Evolutionary conservation across 768 basidiomycete genomes (phyloP).

Genomic region (Termitomyces sp.): DNA sequence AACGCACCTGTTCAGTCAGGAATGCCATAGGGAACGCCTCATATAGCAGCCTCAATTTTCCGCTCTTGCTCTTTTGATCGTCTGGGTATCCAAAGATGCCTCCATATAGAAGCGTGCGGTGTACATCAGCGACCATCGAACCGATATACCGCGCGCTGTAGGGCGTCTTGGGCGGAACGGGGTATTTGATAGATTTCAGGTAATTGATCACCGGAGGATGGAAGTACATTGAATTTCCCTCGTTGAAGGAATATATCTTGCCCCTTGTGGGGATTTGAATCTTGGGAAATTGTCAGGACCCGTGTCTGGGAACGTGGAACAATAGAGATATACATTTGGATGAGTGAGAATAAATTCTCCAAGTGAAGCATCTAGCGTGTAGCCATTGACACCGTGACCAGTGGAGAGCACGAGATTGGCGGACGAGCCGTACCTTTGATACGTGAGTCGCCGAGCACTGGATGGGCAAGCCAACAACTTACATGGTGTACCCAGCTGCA

Average conservation of each 20-base stretch:
- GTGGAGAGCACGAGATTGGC: constrained; percentile 95
- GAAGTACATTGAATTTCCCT: constrained; percentile 97
- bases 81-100: constrained; percentile 98
- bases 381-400: constrained; percentile 94
- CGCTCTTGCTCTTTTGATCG: constrained; percentile 96
- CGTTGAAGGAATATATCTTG: constrained; percentile 99
- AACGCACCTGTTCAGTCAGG: constrained; percentile 80
- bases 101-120: constrained; percentile 92
- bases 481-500: constrained; percentile 97
- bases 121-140: constrained; percentile 98
- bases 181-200: constrained; percentile 89
- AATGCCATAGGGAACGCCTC: constrained; percentile 99
- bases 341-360: constrained; percentile 99
- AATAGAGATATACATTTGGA: constrained; percentile 59
- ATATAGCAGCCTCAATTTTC: constrained; percentile 91
- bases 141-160: constrained; percentile 95
- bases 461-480: constrained; percentile 22
- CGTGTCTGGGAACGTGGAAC: neutral
- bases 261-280: constrained; percentile 92
- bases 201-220: constrained; percentile 75
- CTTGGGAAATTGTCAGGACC: constrained; percentile 28
- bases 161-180: constrained; percentile 68
- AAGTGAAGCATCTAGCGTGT: constrained; percentile 90
- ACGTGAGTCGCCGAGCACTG: neutral
- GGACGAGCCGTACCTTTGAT: constrained; percentile 74